These are phyloP conservation scores for Haplographium delicatum DNA, from an alignment of 495 filamentous ascomycete genomes.

Conservation along the genomic window DNA sequence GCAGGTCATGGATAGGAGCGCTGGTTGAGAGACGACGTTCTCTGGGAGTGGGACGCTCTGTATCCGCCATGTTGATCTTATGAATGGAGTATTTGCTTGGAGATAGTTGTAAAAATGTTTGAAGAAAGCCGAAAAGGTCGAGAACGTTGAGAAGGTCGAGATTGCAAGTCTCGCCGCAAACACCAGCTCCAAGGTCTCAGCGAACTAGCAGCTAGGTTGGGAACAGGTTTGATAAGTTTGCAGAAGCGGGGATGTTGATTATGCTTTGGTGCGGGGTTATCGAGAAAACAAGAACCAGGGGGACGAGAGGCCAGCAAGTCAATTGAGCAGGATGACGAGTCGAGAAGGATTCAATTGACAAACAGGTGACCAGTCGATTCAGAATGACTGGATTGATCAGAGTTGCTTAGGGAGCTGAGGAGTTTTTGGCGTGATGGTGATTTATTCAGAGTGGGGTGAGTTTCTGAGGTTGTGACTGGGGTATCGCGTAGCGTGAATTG, in stretches of 20 bases:
- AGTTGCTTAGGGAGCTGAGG: too few relatives aligned
- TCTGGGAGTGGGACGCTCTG: slow-evolving; percentile 32
- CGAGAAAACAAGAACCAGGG: too few relatives aligned
- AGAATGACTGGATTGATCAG: too few relatives aligned
- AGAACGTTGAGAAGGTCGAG: not conserved
- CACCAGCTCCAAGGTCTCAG: not conserved
- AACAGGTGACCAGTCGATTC: too few relatives aligned
- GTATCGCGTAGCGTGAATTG: too few relatives aligned
- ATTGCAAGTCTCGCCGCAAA: not conserved
- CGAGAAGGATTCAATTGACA: too few relatives aligned
- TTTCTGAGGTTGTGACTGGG: too few relatives aligned
- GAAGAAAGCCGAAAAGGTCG: not conserved
- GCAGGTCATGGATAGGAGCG: slow-evolving; percentile 74
- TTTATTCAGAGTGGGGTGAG: too few relatives aligned
- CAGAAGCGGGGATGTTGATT: slow-evolving; percentile 1
- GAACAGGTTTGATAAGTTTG: not conserved
- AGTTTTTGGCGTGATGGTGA: too few relatives aligned
- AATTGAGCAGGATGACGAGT: too few relatives aligned
- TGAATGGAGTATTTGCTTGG: not conserved
- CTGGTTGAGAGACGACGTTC: slow-evolving; percentile 73
- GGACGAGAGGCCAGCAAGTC: too few relatives aligned
- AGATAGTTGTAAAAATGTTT: too few relatives aligned
- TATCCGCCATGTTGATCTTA: slow-evolving; percentile 16
- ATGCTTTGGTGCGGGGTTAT: slow-evolving; percentile 7
- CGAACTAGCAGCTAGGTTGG: not conserved